Evolutionary conservation across 805 yeast genomes (phyloP).

Genomic region (Spathaspora boniae): DNA sequence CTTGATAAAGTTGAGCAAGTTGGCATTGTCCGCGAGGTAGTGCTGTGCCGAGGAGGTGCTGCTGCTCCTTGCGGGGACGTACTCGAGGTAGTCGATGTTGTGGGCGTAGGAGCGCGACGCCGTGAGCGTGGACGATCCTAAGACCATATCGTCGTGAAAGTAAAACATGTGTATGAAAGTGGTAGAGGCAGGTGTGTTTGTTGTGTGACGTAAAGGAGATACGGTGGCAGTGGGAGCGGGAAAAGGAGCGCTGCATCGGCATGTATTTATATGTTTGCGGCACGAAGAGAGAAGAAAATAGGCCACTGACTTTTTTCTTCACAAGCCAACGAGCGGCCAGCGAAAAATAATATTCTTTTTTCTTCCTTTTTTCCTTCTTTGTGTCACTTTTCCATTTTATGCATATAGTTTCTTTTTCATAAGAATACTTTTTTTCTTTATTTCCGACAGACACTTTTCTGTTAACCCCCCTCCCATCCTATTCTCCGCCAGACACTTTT

Average conservation of each 20-base stretch:
- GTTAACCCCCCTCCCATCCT: background rate
- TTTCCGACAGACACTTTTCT: constrained; percentile 1
- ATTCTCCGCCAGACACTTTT: background rate
- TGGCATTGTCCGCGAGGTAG: constrained; percentile 16
- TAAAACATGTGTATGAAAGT: constrained; percentile 6
- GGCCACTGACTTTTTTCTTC: background rate
- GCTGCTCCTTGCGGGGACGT: no score
- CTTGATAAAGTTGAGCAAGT: constrained; percentile 13
- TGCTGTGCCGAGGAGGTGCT: constrained; percentile 8
- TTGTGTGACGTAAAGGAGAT: no score
- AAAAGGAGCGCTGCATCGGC: no score
- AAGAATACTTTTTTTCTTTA: background rate
- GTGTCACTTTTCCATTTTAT: background rate
- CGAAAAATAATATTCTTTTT: background rate
- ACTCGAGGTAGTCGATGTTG: constrained; percentile 32
- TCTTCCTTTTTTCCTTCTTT: constrained; percentile 1
- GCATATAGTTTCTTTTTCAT: background rate
- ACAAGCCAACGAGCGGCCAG: background rate
- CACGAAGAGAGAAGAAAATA: background rate
- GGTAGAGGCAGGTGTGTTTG: constrained; percentile 1
- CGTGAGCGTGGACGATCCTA: constrained; percentile 12
- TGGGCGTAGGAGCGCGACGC: no score
- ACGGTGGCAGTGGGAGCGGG: no score
- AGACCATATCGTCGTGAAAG: constrained; percentile 13
- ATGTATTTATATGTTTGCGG: background rate